phyloP scores from a whole-genome alignment of 148 eudicot genomes.

The Fagopyrum homotropicum region DNA sequence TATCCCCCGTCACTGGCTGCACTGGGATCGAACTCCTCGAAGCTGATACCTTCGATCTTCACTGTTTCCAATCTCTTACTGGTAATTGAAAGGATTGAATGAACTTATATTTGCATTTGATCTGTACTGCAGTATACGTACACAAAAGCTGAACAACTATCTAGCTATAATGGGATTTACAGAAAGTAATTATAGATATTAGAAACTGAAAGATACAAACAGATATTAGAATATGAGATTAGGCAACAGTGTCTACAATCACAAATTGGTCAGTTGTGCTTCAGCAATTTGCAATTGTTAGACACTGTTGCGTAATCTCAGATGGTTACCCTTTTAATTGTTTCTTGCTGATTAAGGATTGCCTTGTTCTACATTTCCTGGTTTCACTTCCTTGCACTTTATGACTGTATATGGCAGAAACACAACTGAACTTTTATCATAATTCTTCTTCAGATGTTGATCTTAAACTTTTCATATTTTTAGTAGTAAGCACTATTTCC shows the following conservation, averaged over 20 bases:
- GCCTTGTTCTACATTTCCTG: neutral
- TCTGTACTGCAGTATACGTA: too few species aligned
- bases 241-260: neutral
- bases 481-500: neutral
- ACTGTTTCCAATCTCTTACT: slow-evolving; percentile 94
- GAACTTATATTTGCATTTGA: too few species aligned
- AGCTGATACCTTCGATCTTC: slow-evolving; percentile 92
- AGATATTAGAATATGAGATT: neutral
- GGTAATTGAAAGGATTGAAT: slow-evolving; percentile 26
- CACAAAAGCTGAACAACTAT: too few species aligned
- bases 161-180: too few species aligned
- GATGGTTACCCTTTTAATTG: neutral
- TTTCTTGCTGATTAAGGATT: neutral
- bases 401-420: neutral
- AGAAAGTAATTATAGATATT: too few species aligned
- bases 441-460: neutral
- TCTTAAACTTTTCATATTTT: neutral
- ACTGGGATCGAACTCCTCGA: slow-evolving; percentile 78
- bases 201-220: too few species aligned
- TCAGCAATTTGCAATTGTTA: neutral
- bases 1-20: slow-evolving; percentile 75
- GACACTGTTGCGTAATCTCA: neutral
- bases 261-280: neutral
- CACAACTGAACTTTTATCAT: neutral
- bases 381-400: neutral